A percentile compares a stretch with the other conserved stretches of the same genome.
These are phyloP conservation scores for Cryoendolithus antarcticus DNA, from an alignment of 2,329 filamentous ascomycete species.

Conservation along the genomic window DNA sequence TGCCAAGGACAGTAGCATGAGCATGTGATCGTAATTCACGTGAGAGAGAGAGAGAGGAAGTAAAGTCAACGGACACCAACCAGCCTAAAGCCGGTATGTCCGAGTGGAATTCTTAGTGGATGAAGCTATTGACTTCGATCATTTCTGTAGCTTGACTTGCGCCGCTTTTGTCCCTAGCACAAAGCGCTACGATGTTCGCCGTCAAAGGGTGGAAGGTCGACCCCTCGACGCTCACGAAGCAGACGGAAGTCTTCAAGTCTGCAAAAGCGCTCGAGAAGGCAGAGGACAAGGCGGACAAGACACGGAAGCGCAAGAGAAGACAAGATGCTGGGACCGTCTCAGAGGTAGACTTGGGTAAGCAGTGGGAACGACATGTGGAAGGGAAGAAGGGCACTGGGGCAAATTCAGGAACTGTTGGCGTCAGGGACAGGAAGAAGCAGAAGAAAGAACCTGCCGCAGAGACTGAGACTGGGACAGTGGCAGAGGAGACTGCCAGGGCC, in stretches of 20 bases:
- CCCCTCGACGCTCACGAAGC: slow-evolving; percentile 56
- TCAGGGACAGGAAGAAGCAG: slow-evolving; percentile 17
- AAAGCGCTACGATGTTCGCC: slow-evolving; percentile 58
- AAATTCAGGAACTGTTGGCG: slow-evolving; percentile 20
- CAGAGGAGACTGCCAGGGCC: no score
- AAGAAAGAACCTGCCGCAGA: slow-evolving; percentile 13
- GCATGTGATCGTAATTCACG: no score
- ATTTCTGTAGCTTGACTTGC: no score
- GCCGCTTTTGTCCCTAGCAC: not conserved
- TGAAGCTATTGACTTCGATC: no score
- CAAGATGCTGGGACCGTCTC: slow-evolving; percentile 39
- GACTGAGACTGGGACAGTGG: no score
- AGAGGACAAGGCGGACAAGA: slow-evolving; percentile 39
- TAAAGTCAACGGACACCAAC: no score
- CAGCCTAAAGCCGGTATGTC: no score
- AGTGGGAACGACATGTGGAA: slow-evolving; percentile 73
- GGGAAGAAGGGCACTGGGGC: slow-evolving; percentile 37
- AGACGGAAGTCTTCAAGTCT: slow-evolving; percentile 38
- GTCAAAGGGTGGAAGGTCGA: slow-evolving; percentile 87
- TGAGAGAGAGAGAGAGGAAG: no score
- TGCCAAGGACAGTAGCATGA: no score
- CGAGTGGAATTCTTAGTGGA: no score
- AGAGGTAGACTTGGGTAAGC: slow-evolving; percentile 57
- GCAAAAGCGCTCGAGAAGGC: slow-evolving; percentile 30
- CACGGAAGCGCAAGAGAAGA: slow-evolving; percentile 16